Evolutionary conservation across 2,329 filamentous ascomycete species (phyloP), one percentile per base, ranked within the genome.

Genomic region (Fusarium sp.): DNA sequence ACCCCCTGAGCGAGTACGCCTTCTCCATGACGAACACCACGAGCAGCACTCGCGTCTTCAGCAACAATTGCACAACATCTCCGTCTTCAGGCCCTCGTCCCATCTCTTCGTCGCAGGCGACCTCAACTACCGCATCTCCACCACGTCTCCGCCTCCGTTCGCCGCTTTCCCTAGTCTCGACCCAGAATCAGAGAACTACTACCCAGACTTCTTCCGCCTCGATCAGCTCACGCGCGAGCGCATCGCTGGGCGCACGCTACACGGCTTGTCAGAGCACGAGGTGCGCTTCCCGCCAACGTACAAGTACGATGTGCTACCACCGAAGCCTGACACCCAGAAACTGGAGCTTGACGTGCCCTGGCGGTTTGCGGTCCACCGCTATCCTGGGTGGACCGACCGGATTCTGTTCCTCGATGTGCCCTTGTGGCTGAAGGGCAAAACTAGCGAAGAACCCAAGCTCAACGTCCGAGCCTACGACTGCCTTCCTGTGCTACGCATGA

Each of bases 381-480:
- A 93, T 87, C 95, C 96, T 1, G 91, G 91, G 75, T 98, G 95
- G 96, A 97, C 94, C 75, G 96, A 98, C 80, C 90, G 96, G 4
- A 91, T 98, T 18, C 83, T 98, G 18, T 98, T 90, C 79, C 84
- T 95, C 4, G 88, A 92, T 54, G 81, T 87, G 23, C 89, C 87
- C 18, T 79, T 79, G 23, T 90, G 87, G 86, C 77, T 85, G 40
- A 79, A 79, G 75, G 78, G 70, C 34, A 62, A 62, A 37, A 40
- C 52, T 16, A 43, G 59, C 58, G 16, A 62, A 48, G 57, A 68
- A 6, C 73, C 73, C 10, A 73, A 75, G 36, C 81, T 89, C 37
- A 78, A 83, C 8, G 85, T 94, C n/a, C 80, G 82, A 27, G 84
- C 89, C 27, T 98, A 98, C 79, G 86, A 90, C 15, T 89, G 92